Evolutionary conservation across 352 stramenopile species (phyloP).

Genomic region (Pythium scleroteichum): DNA sequence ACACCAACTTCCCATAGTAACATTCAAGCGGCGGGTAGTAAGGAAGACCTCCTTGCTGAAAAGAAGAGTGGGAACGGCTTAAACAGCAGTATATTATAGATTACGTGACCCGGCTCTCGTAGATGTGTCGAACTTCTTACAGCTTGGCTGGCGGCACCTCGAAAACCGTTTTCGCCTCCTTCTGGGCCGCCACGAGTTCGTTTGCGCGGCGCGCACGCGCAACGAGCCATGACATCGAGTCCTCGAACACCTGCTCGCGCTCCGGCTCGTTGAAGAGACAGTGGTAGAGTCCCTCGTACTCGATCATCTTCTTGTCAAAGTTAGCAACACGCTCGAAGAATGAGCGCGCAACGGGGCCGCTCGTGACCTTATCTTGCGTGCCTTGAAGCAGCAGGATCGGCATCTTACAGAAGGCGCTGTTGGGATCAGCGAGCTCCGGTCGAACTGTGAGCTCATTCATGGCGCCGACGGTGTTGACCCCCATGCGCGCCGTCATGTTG

Average conservation of each 20-base stretch:
- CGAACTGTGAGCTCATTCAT: conserved; percentile 26
- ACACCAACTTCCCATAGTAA: not conserved
- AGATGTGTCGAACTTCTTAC: not conserved
- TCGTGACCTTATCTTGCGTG: conserved; percentile 48
- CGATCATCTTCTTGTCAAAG: conserved; percentile 62
- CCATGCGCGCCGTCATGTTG: conserved; percentile 46
- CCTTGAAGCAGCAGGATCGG: conserved; percentile 49
- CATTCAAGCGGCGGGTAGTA: not conserved
- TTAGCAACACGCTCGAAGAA: conserved; percentile 50
- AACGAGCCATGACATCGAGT: conserved; percentile 43
- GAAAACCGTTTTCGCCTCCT: conserved; percentile 7
- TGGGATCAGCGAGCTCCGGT: conserved; percentile 11
- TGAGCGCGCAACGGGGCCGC: conserved; percentile 31
- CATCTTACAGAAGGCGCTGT: conserved; percentile 30
- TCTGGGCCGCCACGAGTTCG: conserved; percentile 4
- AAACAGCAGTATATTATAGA: too few relatives aligned
- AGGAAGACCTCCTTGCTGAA: too few relatives aligned
- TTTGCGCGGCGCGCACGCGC: conserved; percentile 14
- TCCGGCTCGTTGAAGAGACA: conserved; percentile 67
- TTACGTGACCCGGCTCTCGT: too few relatives aligned
- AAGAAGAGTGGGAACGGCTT: too few relatives aligned
- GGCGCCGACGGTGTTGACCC: conserved; percentile 30
- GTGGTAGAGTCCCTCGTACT: conserved; percentile 63
- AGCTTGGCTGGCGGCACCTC: conserved; percentile 5
- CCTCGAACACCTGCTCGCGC: conserved; percentile 49